phyloP scores from a whole-genome alignment of 257 asterid species.

The Paraleonurus japonicus region DNA sequence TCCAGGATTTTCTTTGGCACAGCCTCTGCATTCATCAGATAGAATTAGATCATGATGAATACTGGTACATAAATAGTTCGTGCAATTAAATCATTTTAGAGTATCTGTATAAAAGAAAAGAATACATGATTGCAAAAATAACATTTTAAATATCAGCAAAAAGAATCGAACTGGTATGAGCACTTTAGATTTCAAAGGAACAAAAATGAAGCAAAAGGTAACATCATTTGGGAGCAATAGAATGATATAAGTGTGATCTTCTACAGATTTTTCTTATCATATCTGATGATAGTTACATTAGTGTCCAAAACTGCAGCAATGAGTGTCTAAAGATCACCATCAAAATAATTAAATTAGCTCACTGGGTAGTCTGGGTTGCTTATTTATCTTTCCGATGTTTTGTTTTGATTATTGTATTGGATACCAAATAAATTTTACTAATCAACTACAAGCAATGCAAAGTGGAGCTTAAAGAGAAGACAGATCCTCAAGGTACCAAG shows the following conservation, averaged over 20 bases:
- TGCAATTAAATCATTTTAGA: not conserved
- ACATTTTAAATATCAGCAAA: not conserved
- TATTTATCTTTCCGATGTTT: not conserved
- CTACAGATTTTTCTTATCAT: not conserved
- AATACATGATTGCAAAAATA: not conserved
- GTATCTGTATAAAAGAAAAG: not conserved
- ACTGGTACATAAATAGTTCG: not conserved
- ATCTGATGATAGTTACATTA: not conserved
- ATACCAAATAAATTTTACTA: not conserved
- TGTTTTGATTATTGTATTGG: not conserved
- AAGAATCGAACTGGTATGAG: not conserved
- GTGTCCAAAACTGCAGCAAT: not conserved
- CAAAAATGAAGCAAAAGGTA: not conserved
- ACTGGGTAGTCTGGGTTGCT: not conserved
- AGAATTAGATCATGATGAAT: slow-evolving; percentile 5
- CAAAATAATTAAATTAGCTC: not conserved
- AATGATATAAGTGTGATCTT: not conserved
- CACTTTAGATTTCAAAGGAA: not conserved
- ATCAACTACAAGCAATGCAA: not conserved
- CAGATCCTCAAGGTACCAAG: not conserved
- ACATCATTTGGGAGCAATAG: not conserved
- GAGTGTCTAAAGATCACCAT: not conserved
- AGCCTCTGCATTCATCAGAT: slow-evolving; percentile 49
- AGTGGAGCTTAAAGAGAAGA: not conserved
- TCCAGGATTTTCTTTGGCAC: slow-evolving; percentile 85